phyloP scores from a whole-genome alignment of 1,284 basidiomycete species.

The Pascua guehoae region DNA sequence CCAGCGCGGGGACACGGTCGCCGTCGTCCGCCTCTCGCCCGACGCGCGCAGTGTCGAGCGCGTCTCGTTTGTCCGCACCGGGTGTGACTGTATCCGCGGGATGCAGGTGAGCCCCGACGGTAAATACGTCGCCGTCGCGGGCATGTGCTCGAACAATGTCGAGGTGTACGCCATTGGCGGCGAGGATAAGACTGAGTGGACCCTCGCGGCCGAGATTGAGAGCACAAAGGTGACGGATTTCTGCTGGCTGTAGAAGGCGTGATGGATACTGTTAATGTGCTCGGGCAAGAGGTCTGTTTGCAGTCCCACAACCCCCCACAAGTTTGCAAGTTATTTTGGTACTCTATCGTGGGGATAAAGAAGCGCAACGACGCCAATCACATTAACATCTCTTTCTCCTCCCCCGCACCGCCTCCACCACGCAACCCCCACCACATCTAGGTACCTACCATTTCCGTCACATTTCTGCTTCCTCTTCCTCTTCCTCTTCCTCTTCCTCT shows the following conservation, averaged over 20 bases:
- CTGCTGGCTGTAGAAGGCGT: constrained; percentile 27
- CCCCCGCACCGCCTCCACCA: too few relatives aligned
- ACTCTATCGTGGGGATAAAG: too few relatives aligned
- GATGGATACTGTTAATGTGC: too few relatives aligned
- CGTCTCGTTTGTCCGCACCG: constrained; percentile 36
- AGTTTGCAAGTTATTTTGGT: too few relatives aligned
- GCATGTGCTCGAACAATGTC: constrained; percentile 38
- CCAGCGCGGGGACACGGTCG: constrained; percentile 40
- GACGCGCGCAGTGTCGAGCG: constrained; percentile 25
- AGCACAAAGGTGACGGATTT: constrained; percentile 55
- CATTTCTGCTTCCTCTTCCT: too few relatives aligned
- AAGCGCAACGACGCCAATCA: too few relatives aligned
- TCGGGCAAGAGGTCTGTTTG: too few relatives aligned
- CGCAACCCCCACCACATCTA: too few relatives aligned
- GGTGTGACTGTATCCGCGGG: constrained; percentile 37
- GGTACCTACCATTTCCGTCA: too few relatives aligned
- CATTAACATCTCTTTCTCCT: too few relatives aligned
- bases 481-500: too few relatives aligned
- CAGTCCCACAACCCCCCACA: too few relatives aligned
- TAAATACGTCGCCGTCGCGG: constrained; percentile 41
- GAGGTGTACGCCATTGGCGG: constrained; percentile 40
- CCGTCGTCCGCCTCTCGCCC: constrained; percentile 30
- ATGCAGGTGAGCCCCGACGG: constrained; percentile 41
- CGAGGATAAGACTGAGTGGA: constrained; percentile 34
- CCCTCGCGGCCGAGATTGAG: constrained; percentile 60